Base-by-base conservation (phyloP, 495 filamentous ascomycete genomes). In the Neohortaea acidophila region DNA sequence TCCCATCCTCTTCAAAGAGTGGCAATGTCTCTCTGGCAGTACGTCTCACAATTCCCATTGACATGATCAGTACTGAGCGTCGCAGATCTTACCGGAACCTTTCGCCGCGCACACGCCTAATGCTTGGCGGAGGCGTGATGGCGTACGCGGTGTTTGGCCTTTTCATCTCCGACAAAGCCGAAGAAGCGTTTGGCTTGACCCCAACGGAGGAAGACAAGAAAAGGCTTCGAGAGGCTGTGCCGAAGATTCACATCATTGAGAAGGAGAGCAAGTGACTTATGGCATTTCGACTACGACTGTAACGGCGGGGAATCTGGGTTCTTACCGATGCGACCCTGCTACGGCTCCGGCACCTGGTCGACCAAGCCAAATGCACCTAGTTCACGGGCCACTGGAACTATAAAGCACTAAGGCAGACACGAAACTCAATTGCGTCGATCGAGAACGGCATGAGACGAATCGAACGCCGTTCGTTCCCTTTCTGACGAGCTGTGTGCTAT, bases 41-140 rank as follows among this genome's bases (percentile, higher is more conserved):
- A 28, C 30, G 12, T 24, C 6, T 18, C 26, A 7, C 15, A 6
- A 10, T 19, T 25, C 34, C 24, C 7, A 25, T 36, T 50, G 20
- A 43, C 27, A 11, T n/a, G n/a, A n/a, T n/a, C n/a, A n/a, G n/a
- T n/a, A n/a, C n/a, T n/a, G n/a, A n/a, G 10, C 19, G 13, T 32
- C 23, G 37, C 26, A 59, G 50, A 33, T 70, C 64, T 48, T 83
- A 81, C 59, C 66, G 61, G 45, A 59, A 54, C 41, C 69, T 82
- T 33, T 45, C 65, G 21, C 69, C 74, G 3, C 68, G 69, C 48
- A 75, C 76, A 4, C 70, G 77, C 31, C 59, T 76, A 36, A 50
- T 75, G 20, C 62, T 82, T 53, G 78, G 80, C 36, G 40, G 71
- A 37, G 75, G 74, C 45, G 55, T 79, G 25, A 73, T 83, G 54